phyloP scores from a whole-genome alignment of 306 rosid genomes.

The Hylodesmum podocarpum region DNA sequence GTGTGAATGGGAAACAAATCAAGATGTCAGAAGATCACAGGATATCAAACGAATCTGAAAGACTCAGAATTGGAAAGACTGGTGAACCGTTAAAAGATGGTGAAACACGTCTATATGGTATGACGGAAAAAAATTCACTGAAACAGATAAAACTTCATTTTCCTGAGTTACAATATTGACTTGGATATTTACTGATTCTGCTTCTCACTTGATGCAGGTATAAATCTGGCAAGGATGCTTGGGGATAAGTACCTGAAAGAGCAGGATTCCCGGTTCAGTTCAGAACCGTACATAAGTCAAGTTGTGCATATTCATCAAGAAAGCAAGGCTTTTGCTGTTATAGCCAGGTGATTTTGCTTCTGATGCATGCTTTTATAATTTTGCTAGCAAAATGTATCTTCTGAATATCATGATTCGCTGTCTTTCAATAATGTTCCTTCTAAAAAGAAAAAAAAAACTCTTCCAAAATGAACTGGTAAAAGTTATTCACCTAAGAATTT shows the following conservation, averaged over 20 bases:
- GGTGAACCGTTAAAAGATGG: constrained; percentile 91
- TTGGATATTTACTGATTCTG: constrained; percentile 30
- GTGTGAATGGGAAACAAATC: constrained; percentile 72
- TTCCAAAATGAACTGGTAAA: background rate
- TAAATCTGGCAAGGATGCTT: constrained; percentile 95
- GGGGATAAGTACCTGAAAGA: constrained; percentile 98
- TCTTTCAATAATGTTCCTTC: background rate
- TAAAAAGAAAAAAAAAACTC: background rate
- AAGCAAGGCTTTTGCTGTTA: constrained; percentile 64
- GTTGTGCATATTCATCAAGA: constrained; percentile 60
- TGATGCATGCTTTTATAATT: constrained; percentile 26
- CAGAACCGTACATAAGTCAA: constrained; percentile 82
- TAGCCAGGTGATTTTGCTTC: constrained; percentile 76
- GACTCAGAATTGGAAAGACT: constrained; percentile 68
- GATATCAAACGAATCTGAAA: constrained; percentile 66
- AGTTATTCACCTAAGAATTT: background rate
- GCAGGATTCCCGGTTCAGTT: constrained; percentile 93
- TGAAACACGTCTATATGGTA: constrained; percentile 92
- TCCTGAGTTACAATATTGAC: background rate
- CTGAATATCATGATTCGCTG: background rate
- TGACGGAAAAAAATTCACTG: background rate
- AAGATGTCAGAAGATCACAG: constrained; percentile 94
- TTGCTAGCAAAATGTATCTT: background rate
- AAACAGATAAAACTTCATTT: constrained; percentile 2
- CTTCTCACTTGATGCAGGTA: constrained; percentile 56